Conservation (phyloP, 164 flowering plant species). For the Tetrastigma voinierianum region DNA sequence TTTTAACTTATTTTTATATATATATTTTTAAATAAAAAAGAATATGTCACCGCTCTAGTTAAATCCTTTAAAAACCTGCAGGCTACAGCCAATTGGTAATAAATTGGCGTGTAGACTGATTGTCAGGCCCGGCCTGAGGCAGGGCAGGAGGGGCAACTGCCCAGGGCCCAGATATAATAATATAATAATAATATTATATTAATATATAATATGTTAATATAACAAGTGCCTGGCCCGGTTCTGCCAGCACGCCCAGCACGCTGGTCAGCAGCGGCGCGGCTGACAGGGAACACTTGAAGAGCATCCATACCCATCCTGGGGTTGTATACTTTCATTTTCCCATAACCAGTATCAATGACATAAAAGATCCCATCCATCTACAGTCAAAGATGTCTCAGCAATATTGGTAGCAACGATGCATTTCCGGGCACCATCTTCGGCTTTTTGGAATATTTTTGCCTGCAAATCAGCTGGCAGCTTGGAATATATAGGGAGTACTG, state of each 20-base stretch:
- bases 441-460: conserved; percentile 90
- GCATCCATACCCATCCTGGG: conserved; percentile 98
- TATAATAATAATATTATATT: too few species aligned
- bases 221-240: conserved; percentile 94
- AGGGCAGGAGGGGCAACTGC: too few species aligned
- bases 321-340: conserved; percentile 91
- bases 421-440: conserved; percentile 94
- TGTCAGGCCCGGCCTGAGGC: too few species aligned
- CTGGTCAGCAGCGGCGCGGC: conserved; percentile 91
- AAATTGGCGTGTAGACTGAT: too few species aligned
- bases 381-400: conserved; percentile 95
- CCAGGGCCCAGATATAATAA: too few species aligned
- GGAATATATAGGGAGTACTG: conserved; percentile 93
- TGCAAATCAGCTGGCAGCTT: conserved; percentile 96
- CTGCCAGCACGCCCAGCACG: conserved; percentile 96
- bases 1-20: too few species aligned
- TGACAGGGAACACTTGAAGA: conserved; percentile 89
- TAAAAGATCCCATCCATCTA: conserved; percentile 92
- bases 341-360: conserved; percentile 91
- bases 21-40: too few species aligned
- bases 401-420: conserved; percentile 98
- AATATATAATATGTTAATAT: too few species aligned
- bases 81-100: too few species aligned
- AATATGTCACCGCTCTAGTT: too few species aligned
- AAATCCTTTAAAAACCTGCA: too few species aligned